Conservation (phyloP, 495 filamentous ascomycete species). For the Eremomyces bilateralis region DNA sequence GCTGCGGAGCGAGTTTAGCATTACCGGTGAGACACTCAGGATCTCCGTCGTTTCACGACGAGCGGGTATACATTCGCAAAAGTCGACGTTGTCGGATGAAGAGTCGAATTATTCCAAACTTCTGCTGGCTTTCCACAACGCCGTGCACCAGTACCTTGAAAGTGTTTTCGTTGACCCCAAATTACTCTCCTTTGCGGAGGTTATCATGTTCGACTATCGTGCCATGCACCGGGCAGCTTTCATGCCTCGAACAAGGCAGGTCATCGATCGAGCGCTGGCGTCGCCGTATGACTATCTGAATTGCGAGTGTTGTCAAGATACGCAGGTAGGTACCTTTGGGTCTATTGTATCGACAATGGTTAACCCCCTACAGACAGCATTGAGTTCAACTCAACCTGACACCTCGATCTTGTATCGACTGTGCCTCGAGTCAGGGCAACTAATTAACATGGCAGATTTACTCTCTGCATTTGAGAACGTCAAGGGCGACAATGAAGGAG, state of each 20-base stretch:
- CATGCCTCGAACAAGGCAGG: slow-evolving; percentile 52
- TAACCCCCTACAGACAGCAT: slow-evolving; percentile 7
- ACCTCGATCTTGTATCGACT: slow-evolving; percentile 74
- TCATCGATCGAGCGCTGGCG: slow-evolving; percentile 60
- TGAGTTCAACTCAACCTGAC: slow-evolving; percentile 47
- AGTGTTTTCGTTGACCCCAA: slow-evolving; percentile 32
- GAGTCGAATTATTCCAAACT: slow-evolving; percentile 58
- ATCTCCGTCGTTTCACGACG: slow-evolving; percentile 77
- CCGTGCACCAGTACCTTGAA: slow-evolving; percentile 32
- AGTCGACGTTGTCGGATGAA: slow-evolving; percentile 46
- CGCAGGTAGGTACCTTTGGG: not conserved
- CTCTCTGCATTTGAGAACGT: slow-evolving; percentile 74
- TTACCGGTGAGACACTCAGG: slow-evolving; percentile 46
- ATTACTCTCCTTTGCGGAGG: slow-evolving; percentile 50
- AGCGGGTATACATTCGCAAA: slow-evolving; percentile 65
- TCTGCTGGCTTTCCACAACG: slow-evolving; percentile 37
- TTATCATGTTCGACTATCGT: slow-evolving; percentile 64
- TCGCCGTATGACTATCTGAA: slow-evolving; percentile 71
- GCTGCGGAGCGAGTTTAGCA: slow-evolving; percentile 55
- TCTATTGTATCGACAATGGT: not conserved
- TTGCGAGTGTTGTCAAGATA: slow-evolving; percentile 30
- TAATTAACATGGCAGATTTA: slow-evolving; percentile 76
- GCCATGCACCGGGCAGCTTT: slow-evolving; percentile 66
- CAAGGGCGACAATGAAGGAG: slow-evolving; percentile 37
- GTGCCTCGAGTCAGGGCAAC: slow-evolving; percentile 68